Evolutionary conservation across 2,329 filamentous ascomycete species (phyloP), one percentile per base, ranked within the genome.

Genomic region (Pseudogymnoascus sp.): DNA sequence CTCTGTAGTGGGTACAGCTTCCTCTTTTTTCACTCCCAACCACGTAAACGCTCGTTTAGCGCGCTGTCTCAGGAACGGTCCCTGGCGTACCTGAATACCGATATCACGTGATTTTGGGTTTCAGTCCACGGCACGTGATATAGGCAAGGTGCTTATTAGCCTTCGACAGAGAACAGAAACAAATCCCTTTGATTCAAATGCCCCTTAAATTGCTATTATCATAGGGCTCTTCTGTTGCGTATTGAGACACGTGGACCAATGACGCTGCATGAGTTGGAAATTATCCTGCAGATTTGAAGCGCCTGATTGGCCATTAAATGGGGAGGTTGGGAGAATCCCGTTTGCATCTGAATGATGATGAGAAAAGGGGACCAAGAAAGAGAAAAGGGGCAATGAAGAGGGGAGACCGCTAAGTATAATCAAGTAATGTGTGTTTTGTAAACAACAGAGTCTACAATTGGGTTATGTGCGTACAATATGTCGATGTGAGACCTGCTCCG

Each of bases 241-340:
- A 56, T 34, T 56, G 50, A 56, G 50, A 56, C 50, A 56, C 50
- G 50, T 56, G 50, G 50, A 56, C 50, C 50, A 56, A 56, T 56
- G 50, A 34, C 21, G 50, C 50, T 56, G 50, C 50, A 56, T 56
- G 50, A 21, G 50, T 21, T 34, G 50, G 50, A 34, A 56, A 56
- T 56, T 56, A 56, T 56, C n/a, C 50, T 56, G 50, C 50, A 36
- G 10, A 56, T 21, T 56, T 56, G 28, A 56, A 34, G 28, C 10
- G 50, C 28, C 50, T 36, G 50, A 56, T 56, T 56, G 50, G 50
- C 50, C 50, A 56, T 56, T 56, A 56, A 56, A 56, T 56, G 28
- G 25, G 50, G 50, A 56, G 50, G 50, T n/a, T 56, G 50, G 50
- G 50, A 34, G 28, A 56, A 56, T 56, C 28, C 50, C 50, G 28